Evolutionary conservation across 306 rosid genomes (phyloP).

Genomic region (Malus asiatica): DNA sequence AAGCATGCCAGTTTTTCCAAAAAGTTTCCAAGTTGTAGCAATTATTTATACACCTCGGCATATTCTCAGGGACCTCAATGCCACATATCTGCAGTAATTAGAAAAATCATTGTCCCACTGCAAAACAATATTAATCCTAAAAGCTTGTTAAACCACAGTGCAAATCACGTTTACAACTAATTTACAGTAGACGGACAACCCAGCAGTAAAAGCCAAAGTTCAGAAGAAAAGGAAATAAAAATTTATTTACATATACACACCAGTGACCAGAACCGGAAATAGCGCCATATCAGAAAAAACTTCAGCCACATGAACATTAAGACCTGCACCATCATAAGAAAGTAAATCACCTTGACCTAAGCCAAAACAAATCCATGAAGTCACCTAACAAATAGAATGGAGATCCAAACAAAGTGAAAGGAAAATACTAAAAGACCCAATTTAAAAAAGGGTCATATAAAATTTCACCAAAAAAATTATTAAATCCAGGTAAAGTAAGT

Average conservation of each 20-base stretch:
- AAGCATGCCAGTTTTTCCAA: slow-evolving; percentile 99
- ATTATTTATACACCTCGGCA: slow-evolving; percentile 92
- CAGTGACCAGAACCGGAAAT: slow-evolving; percentile 90
- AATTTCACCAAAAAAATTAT: not conserved
- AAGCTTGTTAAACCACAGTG: not conserved
- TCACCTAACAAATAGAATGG: not conserved
- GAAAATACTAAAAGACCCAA: not conserved
- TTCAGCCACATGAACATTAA: slow-evolving; percentile 94
- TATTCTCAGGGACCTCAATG: slow-evolving; percentile 86
- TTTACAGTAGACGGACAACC: not conserved
- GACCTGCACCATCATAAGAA: slow-evolving; percentile 49
- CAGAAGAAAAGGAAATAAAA: not conserved
- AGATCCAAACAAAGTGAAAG: not conserved
- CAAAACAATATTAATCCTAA: slow-evolving; percentile 7
- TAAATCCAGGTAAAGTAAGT: not conserved
- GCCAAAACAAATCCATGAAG: not conserved
- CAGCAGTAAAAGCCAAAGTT: not conserved
- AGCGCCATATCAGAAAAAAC: slow-evolving; percentile 86
- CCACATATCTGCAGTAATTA: slow-evolving; percentile 56
- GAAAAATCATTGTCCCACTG: not conserved
- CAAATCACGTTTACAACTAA: not conserved
- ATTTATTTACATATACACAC: slow-evolving; percentile 30
- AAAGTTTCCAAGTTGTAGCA: slow-evolving; percentile 80
- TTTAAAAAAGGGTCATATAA: not conserved
- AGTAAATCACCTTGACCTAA: slow-evolving; percentile 4